Conservation (phyloP, 2,329 filamentous ascomycete species). For the Rhinocladiella similis region DNA sequence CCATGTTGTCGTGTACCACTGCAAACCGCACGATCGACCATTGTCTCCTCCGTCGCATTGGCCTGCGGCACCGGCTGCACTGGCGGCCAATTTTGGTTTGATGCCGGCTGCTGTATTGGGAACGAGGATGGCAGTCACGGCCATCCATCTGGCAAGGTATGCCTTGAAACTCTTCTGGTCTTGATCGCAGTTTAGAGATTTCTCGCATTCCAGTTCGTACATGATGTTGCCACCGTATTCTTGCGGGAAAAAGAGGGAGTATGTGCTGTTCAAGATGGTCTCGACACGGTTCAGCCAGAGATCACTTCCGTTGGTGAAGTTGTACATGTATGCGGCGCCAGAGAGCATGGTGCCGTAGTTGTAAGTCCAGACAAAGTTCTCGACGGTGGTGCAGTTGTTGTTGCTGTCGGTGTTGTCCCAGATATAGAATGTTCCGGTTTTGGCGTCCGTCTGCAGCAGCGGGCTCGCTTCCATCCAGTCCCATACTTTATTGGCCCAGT, state of each 20-base stretch:
- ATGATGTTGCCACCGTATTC: conserved; percentile 53
- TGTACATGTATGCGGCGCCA: conserved; percentile 59
- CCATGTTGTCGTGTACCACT: conserved; percentile 42
- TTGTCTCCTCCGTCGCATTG: conserved; percentile 52
- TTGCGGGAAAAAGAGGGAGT: conserved; percentile 52
- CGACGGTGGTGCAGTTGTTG: conserved; percentile 51
- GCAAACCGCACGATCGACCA: conserved; percentile 48
- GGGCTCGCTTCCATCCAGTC: conserved; percentile 51
- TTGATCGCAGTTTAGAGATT: conserved; percentile 54
- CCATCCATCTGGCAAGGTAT: conserved; percentile 62
- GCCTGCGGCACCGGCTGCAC: conserved; percentile 55
- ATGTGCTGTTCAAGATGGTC: conserved; percentile 55
- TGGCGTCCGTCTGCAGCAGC: conserved; percentile 44
- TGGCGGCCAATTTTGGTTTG: conserved; percentile 51
- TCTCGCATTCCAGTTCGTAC: conserved; percentile 62
- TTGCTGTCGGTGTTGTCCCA: conserved; percentile 56
- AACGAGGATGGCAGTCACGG: conserved; percentile 57
- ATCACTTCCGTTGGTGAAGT: conserved; percentile 42
- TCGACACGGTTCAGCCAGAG: conserved; percentile 56
- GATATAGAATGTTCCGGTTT: conserved; percentile 51
- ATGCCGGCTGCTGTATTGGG: conserved; percentile 55
- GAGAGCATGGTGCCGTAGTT: conserved; percentile 57
- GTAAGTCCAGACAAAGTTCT: conserved; percentile 58
- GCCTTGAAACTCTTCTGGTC: conserved; percentile 67
- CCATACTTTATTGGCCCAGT: conserved; percentile 68